A percentile compares a stretch with the other conserved stretches of the same genome.
Evolutionary conservation across 352 stramenopile species (phyloP).

Genomic region (Phytophthora kernoviae): DNA sequence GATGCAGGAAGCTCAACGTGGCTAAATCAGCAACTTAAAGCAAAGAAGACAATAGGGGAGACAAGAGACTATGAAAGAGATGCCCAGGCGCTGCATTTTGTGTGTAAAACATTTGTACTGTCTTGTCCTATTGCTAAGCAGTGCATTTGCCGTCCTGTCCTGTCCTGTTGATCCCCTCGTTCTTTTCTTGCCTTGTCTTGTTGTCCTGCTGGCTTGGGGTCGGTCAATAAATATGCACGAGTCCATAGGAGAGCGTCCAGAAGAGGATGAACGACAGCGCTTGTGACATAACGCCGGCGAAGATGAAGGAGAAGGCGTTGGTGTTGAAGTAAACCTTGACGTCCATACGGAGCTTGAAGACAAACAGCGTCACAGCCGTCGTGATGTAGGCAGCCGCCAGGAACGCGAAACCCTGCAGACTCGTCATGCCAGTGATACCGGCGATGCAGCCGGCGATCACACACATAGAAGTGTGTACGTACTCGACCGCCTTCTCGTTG

Average conservation of each 20-base stretch:
- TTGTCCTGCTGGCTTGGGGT: conserved; percentile 6
- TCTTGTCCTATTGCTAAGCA: no score
- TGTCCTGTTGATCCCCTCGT: no score
- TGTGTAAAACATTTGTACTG: no score
- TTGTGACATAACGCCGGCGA: conserved; percentile 73
- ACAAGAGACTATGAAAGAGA: conserved; percentile 1
- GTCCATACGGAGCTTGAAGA: conserved; percentile 78
- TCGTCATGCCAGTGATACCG: conserved; percentile 79
- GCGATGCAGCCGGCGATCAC: conserved; percentile 84
- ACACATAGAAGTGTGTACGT: conserved; percentile 84
- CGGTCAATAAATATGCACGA: conserved; percentile 91
- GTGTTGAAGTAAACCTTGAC: conserved; percentile 86
- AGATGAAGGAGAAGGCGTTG: conserved; percentile 68
- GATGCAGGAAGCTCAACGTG: conserved; percentile 52
- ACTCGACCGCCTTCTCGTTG: conserved; percentile 82
- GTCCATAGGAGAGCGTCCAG: conserved; percentile 87
- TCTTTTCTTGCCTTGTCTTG: no score
- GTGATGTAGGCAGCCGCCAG: conserved; percentile 68
- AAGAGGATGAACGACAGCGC: conserved; percentile 89
- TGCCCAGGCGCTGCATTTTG: no score
- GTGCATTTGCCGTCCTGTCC: no score
- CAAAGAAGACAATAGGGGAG: conserved; percentile 17
- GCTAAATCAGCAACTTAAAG: conserved; percentile 7
- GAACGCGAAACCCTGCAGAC: conserved; percentile 76
- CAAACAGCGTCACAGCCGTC: conserved; percentile 65